These are phyloP conservation scores for Fraxinus angustifolia DNA, from an alignment of 305 asterid species.

Conservation along the genomic window DNA sequence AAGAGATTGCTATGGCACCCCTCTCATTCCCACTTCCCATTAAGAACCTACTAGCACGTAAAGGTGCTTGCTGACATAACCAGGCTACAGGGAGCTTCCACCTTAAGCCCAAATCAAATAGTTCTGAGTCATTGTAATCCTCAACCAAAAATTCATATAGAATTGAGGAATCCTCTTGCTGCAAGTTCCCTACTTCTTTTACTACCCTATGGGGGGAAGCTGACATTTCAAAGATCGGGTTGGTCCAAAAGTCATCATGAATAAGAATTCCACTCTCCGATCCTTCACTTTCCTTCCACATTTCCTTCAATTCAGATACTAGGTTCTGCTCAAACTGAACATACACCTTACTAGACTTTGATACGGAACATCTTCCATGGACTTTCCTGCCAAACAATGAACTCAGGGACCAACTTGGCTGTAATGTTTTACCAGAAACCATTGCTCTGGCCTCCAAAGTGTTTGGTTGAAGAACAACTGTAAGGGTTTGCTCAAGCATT, in stretches of 20 bases:
- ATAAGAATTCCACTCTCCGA: slow-evolving; percentile 29
- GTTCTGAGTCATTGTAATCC: slow-evolving; percentile 45
- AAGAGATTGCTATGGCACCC: slow-evolving; percentile 85
- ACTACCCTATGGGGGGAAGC: slow-evolving; percentile 61
- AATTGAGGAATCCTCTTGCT: slow-evolving; percentile 43
- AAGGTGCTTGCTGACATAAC: slow-evolving; percentile 78
- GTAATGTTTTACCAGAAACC: slow-evolving; percentile 42
- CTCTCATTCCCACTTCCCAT: slow-evolving; percentile 97
- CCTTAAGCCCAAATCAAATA: slow-evolving; percentile 69
- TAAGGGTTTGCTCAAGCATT: slow-evolving; percentile 85
- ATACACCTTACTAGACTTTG: slow-evolving; percentile 72
- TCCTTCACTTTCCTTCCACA: slow-evolving; percentile 21
- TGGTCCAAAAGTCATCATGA: slow-evolving; percentile 29
- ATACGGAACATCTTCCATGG: slow-evolving; percentile 66
- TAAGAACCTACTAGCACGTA: slow-evolving; percentile 73
- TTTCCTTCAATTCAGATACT: slow-evolving; percentile 46
- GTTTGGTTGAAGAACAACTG: slow-evolving; percentile 79
- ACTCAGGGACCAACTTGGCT: slow-evolving; percentile 83
- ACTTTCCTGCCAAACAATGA: slow-evolving; percentile 85
- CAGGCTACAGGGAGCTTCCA: slow-evolving; percentile 81
- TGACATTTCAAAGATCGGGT: slow-evolving; percentile 59
- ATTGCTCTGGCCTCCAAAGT: slow-evolving; percentile 27
- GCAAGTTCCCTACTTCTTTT: slow-evolving; percentile 41
- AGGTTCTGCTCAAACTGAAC: slow-evolving; percentile 67
- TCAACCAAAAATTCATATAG: slow-evolving; percentile 61